Base-by-base conservation (phyloP, 2,329 filamentous ascomycete species). In the Allantophomopsis lycopodina region DNA sequence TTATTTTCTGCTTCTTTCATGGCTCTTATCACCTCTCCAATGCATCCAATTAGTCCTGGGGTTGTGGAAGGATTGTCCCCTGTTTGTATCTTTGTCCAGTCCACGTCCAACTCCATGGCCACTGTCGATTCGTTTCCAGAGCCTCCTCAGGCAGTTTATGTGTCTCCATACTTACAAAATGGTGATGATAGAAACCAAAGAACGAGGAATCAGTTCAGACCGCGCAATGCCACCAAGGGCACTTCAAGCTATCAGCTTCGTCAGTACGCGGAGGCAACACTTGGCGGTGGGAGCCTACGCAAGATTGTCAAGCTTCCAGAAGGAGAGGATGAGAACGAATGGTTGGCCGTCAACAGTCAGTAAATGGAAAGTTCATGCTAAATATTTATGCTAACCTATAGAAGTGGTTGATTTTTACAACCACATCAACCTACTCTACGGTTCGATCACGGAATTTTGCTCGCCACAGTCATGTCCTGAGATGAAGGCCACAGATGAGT, bases 401-500 rank as follows among this genome's bases (percentile, higher is more conserved):
- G 38, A 50, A 94, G 88, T 98, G 67, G 91, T 98, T 66, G 91
- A 98, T 64, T 98, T 98, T 64, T 98, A 98, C 76, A 98, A 98
- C 68, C 91, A 98, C 64, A 94, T 98, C 69, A 98, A 98, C 64
- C 74, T 98, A 30, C 79, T 98, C 43, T 98, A 98, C 60, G 93
- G 93, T 43, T 91, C 91, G 49, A 98, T 98, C 58, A 98, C 91
- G 44, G 91, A 98, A 59, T 98, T 98, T 64, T 98, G 91, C 69
- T 96, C 91, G 18, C 89, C 91, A 23, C 83, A 91, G 58, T 87
- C 87, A 48, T 98, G 91, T 60, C 91, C 91, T 1, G 91, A 96
- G 65, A 98, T 98, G 91, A 98, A 98, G 64, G 91, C 91, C n/a
- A 98, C 91, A 8, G 93, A 98, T 64, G 91, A 98, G 82, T 91